These are phyloP conservation scores for Penicillium sp. DNA, from an alignment of 2,329 filamentous ascomycete genomes.

Conservation along the genomic window DNA sequence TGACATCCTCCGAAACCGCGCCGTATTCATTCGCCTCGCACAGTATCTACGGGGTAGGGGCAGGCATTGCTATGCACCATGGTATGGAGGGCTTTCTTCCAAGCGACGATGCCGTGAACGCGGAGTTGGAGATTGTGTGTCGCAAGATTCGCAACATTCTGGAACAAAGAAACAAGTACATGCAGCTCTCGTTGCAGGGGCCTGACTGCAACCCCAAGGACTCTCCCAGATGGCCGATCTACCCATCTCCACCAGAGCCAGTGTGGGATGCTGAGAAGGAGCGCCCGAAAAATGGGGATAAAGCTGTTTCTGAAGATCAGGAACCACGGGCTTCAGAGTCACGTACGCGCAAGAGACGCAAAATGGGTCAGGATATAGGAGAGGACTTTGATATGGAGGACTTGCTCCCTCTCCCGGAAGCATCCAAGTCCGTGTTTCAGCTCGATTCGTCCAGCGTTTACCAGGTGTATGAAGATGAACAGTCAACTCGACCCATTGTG, in stretches of 20 bases:
- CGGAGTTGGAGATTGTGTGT: conserved; percentile 82
- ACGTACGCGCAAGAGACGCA: conserved; percentile 60
- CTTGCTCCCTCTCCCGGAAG: conserved; percentile 66
- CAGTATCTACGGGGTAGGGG: conserved; percentile 47
- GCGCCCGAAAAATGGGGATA: conserved; percentile 1
- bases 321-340: conserved; percentile 34
- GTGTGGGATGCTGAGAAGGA: conserved; percentile 65
- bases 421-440: conserved; percentile 68
- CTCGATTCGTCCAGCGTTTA: conserved; percentile 84
- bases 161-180: conserved; percentile 83
- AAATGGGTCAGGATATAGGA: conserved; percentile 84
- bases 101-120: conserved; percentile 73
- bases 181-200: conserved; percentile 76
- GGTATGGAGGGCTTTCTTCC: conserved; percentile 63
- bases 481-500: conserved; percentile 66
- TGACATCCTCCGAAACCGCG: background rate
- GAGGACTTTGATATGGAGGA: conserved; percentile 86
- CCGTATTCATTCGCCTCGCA: background rate
- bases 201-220: conserved; percentile 85
- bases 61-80: conserved; percentile 58
- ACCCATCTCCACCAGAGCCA: conserved; percentile 86
- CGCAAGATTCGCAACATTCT: conserved; percentile 86
- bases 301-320: background rate
- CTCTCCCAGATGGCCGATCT: conserved; percentile 76
- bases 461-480: conserved; percentile 72